Conservation (phyloP, 1,139 yeast genomes). For the Yamadazyma atmosphaerica region DNA sequence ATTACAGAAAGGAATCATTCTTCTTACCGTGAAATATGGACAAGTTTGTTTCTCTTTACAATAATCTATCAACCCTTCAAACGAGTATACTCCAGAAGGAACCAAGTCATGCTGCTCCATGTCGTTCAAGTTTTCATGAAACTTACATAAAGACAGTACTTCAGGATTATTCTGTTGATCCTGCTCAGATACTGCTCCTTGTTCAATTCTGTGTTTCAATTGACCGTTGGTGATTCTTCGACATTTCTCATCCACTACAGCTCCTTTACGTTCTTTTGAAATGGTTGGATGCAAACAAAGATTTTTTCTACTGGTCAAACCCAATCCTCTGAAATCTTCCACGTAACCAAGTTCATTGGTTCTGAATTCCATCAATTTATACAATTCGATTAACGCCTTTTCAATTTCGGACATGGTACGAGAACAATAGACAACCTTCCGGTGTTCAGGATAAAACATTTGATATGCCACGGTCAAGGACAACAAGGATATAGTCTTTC, state of each 20-base stretch:
- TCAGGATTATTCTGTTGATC: conserved; percentile 45
- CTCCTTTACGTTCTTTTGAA: conserved; percentile 87
- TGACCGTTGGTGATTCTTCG: conserved; percentile 93
- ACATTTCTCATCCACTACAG: conserved; percentile 93
- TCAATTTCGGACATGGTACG: conserved; percentile 99
- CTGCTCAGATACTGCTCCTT: conserved; percentile 54
- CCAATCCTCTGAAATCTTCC: conserved; percentile 91
- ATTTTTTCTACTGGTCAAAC: conserved; percentile 91
- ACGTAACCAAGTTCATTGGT: conserved; percentile 76
- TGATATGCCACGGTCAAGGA: conserved; percentile 95
- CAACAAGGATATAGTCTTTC: conserved; percentile 88
- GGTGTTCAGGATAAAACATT: conserved; percentile 90
- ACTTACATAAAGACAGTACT: conserved; percentile 56
- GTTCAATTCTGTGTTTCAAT: conserved; percentile 64
- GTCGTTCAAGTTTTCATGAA: conserved; percentile 84
- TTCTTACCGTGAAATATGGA: conserved; percentile 95
- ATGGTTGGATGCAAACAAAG: conserved; percentile 88
- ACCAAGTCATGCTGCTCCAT: conserved; percentile 84
- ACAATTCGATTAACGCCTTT: conserved; percentile 93
- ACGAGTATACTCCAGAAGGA: conserved; percentile 93
- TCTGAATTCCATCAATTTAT: conserved; percentile 83
- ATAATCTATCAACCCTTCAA: conserved; percentile 75
- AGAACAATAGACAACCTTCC: conserved; percentile 93
- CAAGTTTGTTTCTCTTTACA: conserved; percentile 82
- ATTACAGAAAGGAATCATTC: conserved; percentile 96